Evolutionary conservation across 805 yeast genomes (phyloP), one percentile per base, ranked within the genome.

Genomic region (Cyberlindnera euphorbiiphila): DNA sequence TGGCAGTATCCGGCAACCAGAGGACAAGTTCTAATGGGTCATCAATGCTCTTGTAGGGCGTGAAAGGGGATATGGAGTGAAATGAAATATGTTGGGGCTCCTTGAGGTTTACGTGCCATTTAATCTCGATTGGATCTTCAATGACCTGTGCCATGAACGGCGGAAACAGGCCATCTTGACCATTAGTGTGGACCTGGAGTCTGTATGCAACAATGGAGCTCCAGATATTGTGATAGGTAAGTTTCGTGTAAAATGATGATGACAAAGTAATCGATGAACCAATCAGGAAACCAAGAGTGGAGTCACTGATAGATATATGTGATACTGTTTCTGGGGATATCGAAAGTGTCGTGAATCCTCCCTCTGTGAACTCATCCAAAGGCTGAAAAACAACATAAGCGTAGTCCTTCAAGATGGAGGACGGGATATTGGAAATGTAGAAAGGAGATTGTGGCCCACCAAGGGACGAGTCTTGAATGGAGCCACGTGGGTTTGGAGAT

Each of bases 111-210:
- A 82, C 60, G 50, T 79, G 84, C 88, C 91, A 89, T 60, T 86
- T 87, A 0, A 86, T 71, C 56, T 89, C 96, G 48, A 64, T 71
- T 1, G 85, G 84, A 24, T 76, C 78, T 9, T 66, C 62, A 4
- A 76, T 64, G 62, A 73, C 72, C 57, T 88, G 96, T 39, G 87
- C 69, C 4, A 84, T 58, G 25, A 87, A 66, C 1, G 95, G 85
- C 15, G 74, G 59, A 50, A 81, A 83, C 7, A 25, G 10, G 3
- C 29, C 9, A 14, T 41, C 25, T 6, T 28, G 9, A 2, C 41
- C 14, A 9, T 48, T 32, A 3, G 27, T 25, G 11, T 42, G 26
- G 10, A 43, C 36, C 9, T 32, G 46, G 9, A 74, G 43, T 23
- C 57, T 64, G 52, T 76, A 83, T 0, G 81, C 75, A 16, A 83